Evolutionary conservation across 1,284 basidiomycete species (phyloP), one percentile per base, ranked within the genome.

Genomic region (Tilletia horrida): DNA sequence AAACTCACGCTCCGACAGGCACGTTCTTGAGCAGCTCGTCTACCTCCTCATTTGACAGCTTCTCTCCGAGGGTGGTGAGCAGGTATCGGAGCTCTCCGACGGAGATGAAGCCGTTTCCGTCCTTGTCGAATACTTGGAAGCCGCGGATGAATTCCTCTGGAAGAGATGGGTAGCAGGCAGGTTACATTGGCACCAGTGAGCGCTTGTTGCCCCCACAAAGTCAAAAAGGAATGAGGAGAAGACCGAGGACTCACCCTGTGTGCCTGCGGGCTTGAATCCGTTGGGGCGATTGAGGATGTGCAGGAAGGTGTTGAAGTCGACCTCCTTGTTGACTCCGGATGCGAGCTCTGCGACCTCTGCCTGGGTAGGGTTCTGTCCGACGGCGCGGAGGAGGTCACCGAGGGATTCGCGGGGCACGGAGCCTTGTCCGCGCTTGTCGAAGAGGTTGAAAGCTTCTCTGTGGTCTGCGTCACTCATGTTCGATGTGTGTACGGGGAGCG

Each of bases 51-150:
- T 97, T 93, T 23, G 89, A 85, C 90, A 98, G 92, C 86, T 97
- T 96, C 86, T 97, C 94, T 18, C 94, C 94, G 2, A 97, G 87
- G 80, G 93, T 92, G 16, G 94, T 97, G 52, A 97, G 87, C 48
- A 97, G 93, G 83, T 97, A 97, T 83, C 93, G 87, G 72, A 97
- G 86, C 83, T 88, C 87, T 63, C 93, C 93, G 29, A 90, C 92
- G 65, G 93, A 93, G 78, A 97, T 97, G 84, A 90, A 93, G 0
- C 95, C 95, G 77, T 96, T 96, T 52, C 92, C 93, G 72, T 96
- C 93, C 84, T 97, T 97, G 84, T 97, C 95, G 75, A 98, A 98
- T 21, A 98, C 95, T 81, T 97, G 94, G 87, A 98, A 98, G 9
- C 94, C 96, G 66, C 95, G 92, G 79, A 97, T 92, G 84, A 97